Evolutionary conservation across 768 basidiomycete genomes (phyloP).

Genomic region (Mycena floridula): DNA sequence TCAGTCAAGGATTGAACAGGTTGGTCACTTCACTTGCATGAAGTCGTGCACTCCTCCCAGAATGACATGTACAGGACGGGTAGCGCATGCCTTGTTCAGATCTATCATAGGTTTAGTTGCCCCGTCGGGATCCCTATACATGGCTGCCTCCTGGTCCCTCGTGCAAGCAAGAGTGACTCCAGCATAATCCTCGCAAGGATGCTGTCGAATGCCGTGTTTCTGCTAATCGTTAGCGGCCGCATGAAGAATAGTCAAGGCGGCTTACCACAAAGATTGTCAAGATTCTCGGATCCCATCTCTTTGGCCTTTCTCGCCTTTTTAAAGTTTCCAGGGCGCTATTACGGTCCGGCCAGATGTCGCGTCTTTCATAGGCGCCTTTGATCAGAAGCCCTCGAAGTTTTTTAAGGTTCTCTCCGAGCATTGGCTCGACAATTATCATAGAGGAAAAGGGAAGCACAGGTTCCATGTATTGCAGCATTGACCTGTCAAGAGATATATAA

Average conservation of each 20-base stretch:
- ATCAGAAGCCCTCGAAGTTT: conserved; percentile 38
- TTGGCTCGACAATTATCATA: conserved; percentile 58
- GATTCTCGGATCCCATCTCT: conserved; percentile 50
- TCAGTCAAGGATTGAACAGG: neutral
- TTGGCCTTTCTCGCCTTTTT: conserved; percentile 24
- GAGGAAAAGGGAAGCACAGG: conserved; percentile 41
- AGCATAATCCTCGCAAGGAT: conserved; percentile 22
- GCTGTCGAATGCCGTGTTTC: conserved; percentile 40
- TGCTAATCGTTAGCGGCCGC: conserved; percentile 13
- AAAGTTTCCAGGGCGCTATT: conserved; percentile 33
- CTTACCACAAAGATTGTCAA: conserved; percentile 46
- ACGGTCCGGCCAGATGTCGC: conserved; percentile 44
- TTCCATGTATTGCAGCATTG: conserved; percentile 44
- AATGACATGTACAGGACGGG: conserved; percentile 46
- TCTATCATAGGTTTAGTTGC: conserved; percentile 44
- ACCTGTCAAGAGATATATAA: conserved; percentile 24
- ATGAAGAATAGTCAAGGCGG: conserved; percentile 6
- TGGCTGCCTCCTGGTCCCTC: conserved; percentile 56
- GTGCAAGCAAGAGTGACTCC: conserved; percentile 51
- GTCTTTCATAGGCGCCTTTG: conserved; percentile 40
- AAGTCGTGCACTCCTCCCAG: conserved; percentile 47
- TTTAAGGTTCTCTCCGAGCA: conserved; percentile 44
- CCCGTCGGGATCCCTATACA: conserved; percentile 58
- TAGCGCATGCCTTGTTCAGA: conserved; percentile 32
- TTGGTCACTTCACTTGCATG: conserved; percentile 33